Evolutionary conservation across 2,329 filamentous ascomycete species (phyloP).

Genomic region (Knoxdaviesia capensis): DNA sequence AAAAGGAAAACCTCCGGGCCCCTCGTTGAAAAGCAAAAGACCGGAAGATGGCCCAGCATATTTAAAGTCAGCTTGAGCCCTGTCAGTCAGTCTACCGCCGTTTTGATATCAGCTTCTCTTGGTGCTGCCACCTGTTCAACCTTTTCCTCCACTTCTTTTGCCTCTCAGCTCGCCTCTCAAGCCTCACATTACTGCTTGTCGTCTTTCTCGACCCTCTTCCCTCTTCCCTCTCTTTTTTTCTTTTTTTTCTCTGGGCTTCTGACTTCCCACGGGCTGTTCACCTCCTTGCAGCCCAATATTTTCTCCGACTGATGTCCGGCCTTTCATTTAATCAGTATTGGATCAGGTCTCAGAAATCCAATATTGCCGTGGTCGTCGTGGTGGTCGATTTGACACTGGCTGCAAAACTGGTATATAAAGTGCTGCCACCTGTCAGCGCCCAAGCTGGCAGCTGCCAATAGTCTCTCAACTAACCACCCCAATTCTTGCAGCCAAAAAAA

Average conservation of each 20-base stretch:
- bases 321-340: not conserved
- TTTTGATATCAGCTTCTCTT: too few relatives aligned
- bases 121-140: too few relatives aligned
- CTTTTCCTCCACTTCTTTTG: too few relatives aligned
- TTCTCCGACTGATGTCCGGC: not conserved
- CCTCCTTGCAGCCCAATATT: not conserved
- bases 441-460: too few relatives aligned
- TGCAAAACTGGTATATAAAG: too few relatives aligned
- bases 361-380: not conserved
- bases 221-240: slow-evolving; percentile 6
- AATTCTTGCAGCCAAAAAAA: not conserved
- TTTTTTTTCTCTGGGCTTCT: not conserved
- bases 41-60: too few relatives aligned
- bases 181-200: too few relatives aligned
- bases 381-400: not conserved
- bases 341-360: not conserved
- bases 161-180: too few relatives aligned
- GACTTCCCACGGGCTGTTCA: not conserved
- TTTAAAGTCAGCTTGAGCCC: too few relatives aligned
- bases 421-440: too few relatives aligned
- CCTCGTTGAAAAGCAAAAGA: too few relatives aligned
- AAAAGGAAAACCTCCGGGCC: slow-evolving; percentile 8
- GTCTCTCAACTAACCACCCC: not conserved
- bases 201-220: slow-evolving; percentile 7
- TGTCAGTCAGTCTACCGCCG: too few relatives aligned